A percentile compares a stretch with the other conserved stretches of the same genome.
Evolutionary conservation across 768 basidiomycete genomes (phyloP).

Genomic region (Podaxis sp.): DNA sequence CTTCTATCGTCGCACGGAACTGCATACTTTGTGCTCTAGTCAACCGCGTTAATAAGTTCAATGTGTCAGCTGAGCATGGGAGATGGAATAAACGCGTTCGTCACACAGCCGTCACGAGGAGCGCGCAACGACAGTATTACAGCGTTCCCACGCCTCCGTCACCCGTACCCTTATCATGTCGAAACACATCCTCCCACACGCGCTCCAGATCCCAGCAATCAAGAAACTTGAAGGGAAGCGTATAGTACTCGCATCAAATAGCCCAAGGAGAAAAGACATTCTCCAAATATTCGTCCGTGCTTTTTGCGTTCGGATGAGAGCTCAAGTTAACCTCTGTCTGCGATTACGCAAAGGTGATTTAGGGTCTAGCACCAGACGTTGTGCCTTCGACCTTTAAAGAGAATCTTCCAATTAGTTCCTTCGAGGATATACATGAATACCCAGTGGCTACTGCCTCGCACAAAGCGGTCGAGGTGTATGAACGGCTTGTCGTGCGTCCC

Average conservation of each 20-base stretch:
- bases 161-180: conserved; percentile 19
- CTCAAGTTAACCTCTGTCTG: not conserved
- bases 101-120: not conserved
- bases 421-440: conserved; percentile 52
- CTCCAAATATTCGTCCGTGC: conserved; percentile 69
- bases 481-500: conserved; percentile 31
- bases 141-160: not conserved
- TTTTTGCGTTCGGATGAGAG: not conserved
- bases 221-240: conserved; percentile 72
- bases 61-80: not conserved
- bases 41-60: not conserved
- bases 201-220: conserved; percentile 57
- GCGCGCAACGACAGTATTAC: not conserved
- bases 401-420: conserved; percentile 63
- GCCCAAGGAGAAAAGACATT: conserved; percentile 83
- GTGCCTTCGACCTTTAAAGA: conserved; percentile 67
- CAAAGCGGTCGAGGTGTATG: conserved; percentile 37
- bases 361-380: conserved; percentile 42
- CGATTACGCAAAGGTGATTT: conserved; percentile 8
- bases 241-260: conserved; percentile 83
- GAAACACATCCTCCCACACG: conserved; percentile 59
- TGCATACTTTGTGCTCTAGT: conserved; percentile 22
- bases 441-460: conserved; percentile 38
- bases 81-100: not conserved
- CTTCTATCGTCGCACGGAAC: conserved; percentile 29